Evolutionary conservation across 202 grass and related monocot genomes (phyloP), one percentile per base, ranked within the genome.

Genomic region (Zoysia matrella): DNA sequence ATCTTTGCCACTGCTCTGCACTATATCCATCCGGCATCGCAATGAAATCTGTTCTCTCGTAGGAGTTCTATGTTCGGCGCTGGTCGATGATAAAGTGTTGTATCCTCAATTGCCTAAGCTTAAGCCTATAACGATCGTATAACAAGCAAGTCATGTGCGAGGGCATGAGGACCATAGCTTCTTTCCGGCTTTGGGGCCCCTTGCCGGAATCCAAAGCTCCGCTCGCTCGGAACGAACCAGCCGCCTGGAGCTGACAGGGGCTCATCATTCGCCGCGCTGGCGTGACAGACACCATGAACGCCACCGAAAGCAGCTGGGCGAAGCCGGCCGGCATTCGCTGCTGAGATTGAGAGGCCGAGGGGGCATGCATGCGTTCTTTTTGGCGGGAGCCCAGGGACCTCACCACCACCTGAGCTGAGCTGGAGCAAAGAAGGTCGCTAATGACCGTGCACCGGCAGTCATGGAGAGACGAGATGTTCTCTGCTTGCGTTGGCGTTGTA

Each of bases 181-280:
- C n/a, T 78, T 69, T 18, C 39, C 8, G 69, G 4, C 14, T 78
- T 60, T 11, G 46, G 55, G 55, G 65, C 11, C 87, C 15, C 71
- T 4, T 65, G 72, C 82, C 71, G 82, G 82, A 60, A 76, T 85
- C 83, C 83, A 77, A 85, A 85, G 77, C 72, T 81, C 77, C 85
- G 66, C 82, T 73, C 78, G 2, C 30, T 36, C 71, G 0, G 14
- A 77, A 65, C 63, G 15, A 48, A 36, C 1, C 30, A 47, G 44
- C 65, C 40, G 55, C 62, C 77, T 41, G 44, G 11, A 4, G 16
- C 11, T 13, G 12, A 13, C 7, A 47, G 9, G 3, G 3, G 68
- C 49, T 76, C 87, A 77, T 85, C 82, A 82, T 81, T 69, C 53
- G 41, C 47, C 75, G 53, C 22, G 67, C 67, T 79, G 79, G 47